Base-by-base conservation (phyloP, 2,329 filamentous ascomycete genomes). In the Davidsoniella eucalypti region DNA sequence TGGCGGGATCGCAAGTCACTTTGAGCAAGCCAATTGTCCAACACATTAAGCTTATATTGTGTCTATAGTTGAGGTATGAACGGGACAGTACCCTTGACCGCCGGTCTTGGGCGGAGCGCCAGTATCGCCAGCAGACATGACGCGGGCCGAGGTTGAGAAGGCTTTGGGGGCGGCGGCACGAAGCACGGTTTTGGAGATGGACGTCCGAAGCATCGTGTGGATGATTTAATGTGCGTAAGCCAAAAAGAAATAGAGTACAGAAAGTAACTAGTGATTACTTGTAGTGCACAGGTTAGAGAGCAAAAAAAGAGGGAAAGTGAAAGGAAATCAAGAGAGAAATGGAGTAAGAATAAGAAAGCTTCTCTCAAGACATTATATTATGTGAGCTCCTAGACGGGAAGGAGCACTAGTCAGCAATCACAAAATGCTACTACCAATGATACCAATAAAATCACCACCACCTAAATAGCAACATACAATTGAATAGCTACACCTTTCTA, bases 51-150 rank as follows among this genome's bases (percentile, higher is more conserved):
- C 29, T 33, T 33, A 33, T 33, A 33, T 33, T 12, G 9, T 9
- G 29, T 12, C 12, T 33, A 12, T 33, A 12, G 29, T 33, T 10
- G 29, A 33, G 29, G 7, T 33, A 33, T 21, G 12, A 23, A 47
- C n/a, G 12, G 36, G 40, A 69, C 73, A 62, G 21, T 65, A 78
- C 74, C 72, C 68, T 60, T 61, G 58, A 61, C 72, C 72, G 54
- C 73, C 72, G 9, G 65, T 65, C 64, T 68, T 72, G 59, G 69
- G 71, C 55, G 73, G 72, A 51, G 74, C 66, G 52, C 82, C 82
- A 56, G 77, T 81, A 63, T 87, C 84, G 56, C 84, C 84, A 58
- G 75, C 81, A 54, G 64, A 68, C 77, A 86, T 83, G 61, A 66
- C 73, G 62, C 75, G 71, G 57, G 71, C 65, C 52, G 79, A 75